Evolutionary conservation across 163 green algal species (phyloP), one percentile per base, ranked within the genome.

Genomic region (Scenedesmus sp.): DNA sequence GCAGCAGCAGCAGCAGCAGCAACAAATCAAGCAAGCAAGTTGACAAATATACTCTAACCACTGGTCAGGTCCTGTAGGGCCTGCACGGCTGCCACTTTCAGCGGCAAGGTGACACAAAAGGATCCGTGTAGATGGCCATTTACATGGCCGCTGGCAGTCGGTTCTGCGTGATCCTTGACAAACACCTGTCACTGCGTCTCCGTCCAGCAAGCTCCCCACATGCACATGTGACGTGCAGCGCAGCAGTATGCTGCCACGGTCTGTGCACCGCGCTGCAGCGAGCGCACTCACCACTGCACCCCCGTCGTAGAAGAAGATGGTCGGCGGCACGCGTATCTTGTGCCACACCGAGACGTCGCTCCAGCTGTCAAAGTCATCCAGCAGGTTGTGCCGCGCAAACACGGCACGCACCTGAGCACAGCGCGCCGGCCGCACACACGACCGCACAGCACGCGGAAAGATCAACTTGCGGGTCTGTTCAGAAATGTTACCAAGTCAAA

Each of bases 241-340:
- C n/a, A n/a, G 59, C 59, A 70, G 20, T 22, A 70, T 24, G 53
- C 20, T 35, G 12, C 33, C 51, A 70, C 16, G 16, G 6, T 3
- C n/a, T 13, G 70, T 80, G 12, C 70, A 44, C 68, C 43, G 68
- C 13, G n/a, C 72, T 81, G 72, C 15, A 49, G 0, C 35, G 13
- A 49, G 35, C 35, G 10, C 16, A 33, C 82, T 92, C 68, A 94
- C 92, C 85, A 95, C 49, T 10, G 93, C 93, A 3, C 93, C 93
- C 0, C 82, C 89, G 40, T 93, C 91, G 44, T 93, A 93, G 89
- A 95, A 95, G 5, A 92, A 70, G 43, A 95, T 89, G 46, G 85
- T 91, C 0, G 93, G 93, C 49, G 93, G 90, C 7, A 91, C 89
- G 15, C 89, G 85, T 18, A 93, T 91, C 43, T 91, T 90, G 87